phyloP scores from a whole-genome alignment of 306 rosid species.

The Senna siamea region DNA sequence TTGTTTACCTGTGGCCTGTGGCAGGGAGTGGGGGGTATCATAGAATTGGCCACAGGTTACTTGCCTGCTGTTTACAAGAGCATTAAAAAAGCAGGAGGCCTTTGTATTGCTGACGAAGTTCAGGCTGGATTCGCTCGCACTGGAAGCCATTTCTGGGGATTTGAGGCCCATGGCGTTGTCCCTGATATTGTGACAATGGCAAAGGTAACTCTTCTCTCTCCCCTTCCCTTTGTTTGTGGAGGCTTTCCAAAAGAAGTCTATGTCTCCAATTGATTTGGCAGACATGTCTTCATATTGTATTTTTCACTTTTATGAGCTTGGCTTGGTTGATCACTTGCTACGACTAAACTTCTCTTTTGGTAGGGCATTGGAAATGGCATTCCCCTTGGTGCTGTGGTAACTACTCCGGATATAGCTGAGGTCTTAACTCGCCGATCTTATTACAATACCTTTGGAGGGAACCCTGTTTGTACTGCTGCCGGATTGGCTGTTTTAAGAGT shows the following conservation, averaged over 20 bases:
- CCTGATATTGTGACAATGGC: slow-evolving; percentile 98
- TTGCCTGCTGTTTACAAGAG: slow-evolving; percentile 63
- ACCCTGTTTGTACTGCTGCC: slow-evolving; percentile 91
- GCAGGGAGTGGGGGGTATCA: slow-evolving; percentile 93
- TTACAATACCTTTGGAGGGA: slow-evolving; percentile 95
- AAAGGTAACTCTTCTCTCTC: slow-evolving; percentile 71
- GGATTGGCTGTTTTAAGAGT: slow-evolving; percentile 89
- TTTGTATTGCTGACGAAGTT: slow-evolving; percentile 95
- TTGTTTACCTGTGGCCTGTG: slow-evolving; percentile 10
- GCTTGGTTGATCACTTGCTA: no score
- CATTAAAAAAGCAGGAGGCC: slow-evolving; percentile 85
- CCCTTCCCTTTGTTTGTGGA: no score
- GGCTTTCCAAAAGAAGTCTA: no score
- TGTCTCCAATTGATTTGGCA: no score
- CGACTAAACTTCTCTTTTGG: not conserved
- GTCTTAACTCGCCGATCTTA: slow-evolving; percentile 75
- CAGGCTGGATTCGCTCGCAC: slow-evolving; percentile 88
- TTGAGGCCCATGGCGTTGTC: slow-evolving; percentile 85
- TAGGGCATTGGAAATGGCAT: slow-evolving; percentile 98
- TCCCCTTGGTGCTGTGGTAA: slow-evolving; percentile 96
- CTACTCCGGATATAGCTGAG: slow-evolving; percentile 89
- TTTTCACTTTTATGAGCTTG: no score
- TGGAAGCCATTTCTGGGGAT: slow-evolving; percentile 95
- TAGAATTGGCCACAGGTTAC: slow-evolving; percentile 93
- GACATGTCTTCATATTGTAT: no score